These are phyloP conservation scores for Collybiopsis confluens DNA, from an alignment of 768 basidiomycete species.

Conservation along the genomic window DNA sequence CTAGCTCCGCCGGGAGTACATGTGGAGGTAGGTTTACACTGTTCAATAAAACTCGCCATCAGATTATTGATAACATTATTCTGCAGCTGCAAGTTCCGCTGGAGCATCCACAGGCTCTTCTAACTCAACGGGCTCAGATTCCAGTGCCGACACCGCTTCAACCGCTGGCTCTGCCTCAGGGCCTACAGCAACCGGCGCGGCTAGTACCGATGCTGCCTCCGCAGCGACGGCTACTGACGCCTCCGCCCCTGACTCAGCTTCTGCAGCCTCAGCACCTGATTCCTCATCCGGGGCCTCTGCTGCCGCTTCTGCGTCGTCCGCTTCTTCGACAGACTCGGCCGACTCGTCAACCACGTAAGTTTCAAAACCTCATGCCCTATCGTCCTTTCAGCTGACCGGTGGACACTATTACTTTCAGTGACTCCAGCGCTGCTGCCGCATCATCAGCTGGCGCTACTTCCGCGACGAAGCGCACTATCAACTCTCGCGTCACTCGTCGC, in stretches of 20 bases:
- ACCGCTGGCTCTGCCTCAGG: background rate
- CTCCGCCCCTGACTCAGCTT: background rate
- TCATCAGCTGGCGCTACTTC: background rate
- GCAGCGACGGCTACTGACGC: background rate
- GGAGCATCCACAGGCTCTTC: too few species aligned
- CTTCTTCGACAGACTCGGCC: background rate
- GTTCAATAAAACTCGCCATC: too few species aligned
- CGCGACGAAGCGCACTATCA: background rate
- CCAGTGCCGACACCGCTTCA: too few species aligned
- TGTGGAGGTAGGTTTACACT: too few species aligned
- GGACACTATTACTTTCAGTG: too few species aligned
- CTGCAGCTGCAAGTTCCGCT: too few species aligned
- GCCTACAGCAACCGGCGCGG: background rate
- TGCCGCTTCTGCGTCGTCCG: background rate
- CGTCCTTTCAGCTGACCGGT: too few species aligned
- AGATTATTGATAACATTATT: too few species aligned
- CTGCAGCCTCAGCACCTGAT: background rate
- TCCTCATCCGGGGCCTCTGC: background rate
- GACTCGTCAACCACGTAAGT: background rate
- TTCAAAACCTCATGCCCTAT: too few species aligned
- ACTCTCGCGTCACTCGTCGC: background rate
- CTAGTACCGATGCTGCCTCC: background rate
- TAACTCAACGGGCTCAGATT: too few species aligned
- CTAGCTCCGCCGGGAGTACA: too few species aligned
- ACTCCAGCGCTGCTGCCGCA: background rate